A percentile compares a stretch with the other conserved stretches of the same genome.
Evolutionary conservation across 2,329 filamentous ascomycete genomes (phyloP).

Genomic region (Cladophialophora carrionii): DNA sequence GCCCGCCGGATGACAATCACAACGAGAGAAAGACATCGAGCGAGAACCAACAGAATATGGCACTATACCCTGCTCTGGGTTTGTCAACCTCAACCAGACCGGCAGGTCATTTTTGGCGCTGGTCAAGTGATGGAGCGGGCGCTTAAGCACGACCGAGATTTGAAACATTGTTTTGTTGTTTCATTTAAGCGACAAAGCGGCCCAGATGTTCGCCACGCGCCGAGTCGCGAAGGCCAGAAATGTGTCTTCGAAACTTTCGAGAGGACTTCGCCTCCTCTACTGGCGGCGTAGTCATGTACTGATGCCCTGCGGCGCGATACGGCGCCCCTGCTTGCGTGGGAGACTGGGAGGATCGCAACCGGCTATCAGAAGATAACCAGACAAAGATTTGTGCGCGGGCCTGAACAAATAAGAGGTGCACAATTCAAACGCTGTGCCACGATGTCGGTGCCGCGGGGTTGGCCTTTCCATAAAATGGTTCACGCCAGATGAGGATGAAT

Average conservation of each 20-base stretch:
- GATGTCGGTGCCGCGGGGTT: background rate
- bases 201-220: too few species aligned
- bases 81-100: background rate
- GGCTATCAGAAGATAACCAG: background rate
- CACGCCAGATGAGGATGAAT: background rate
- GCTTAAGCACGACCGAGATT: background rate
- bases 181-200: background rate
- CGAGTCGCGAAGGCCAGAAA: background rate
- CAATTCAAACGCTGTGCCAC: background rate
- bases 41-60: background rate
- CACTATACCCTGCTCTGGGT: background rate
- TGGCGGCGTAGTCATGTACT: background rate
- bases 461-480: background rate
- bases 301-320: too few species aligned
- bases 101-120: background rate
- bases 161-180: background rate
- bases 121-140: background rate
- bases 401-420: background rate
- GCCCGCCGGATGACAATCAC: background rate
- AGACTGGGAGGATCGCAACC: background rate
- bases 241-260: background rate
- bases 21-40: background rate
- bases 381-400: background rate
- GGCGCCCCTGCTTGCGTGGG: background rate
- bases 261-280: background rate